A percentile compares a stretch with the other conserved stretches of the same genome.
Evolutionary conservation across 2,329 filamentous ascomycete species (phyloP).

Genomic region (Fusarium equiseti): DNA sequence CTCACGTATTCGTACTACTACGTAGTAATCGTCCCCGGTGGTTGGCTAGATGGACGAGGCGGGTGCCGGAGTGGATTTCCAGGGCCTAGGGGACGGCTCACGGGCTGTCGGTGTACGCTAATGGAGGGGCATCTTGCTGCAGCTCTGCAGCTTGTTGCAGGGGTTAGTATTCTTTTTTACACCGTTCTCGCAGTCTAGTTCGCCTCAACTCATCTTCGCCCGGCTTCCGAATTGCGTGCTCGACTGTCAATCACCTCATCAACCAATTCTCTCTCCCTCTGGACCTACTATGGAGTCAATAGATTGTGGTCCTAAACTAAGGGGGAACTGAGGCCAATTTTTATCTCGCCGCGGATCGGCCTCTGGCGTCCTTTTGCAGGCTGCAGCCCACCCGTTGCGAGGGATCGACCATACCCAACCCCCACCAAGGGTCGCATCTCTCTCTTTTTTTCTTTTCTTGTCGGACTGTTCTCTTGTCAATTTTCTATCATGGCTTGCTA

Average conservation of each 20-base stretch:
- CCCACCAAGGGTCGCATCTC: conserved; percentile 18
- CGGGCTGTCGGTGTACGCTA: conserved; percentile 48
- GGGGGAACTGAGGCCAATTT: conserved; percentile 27
- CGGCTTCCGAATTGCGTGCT: conserved; percentile 49
- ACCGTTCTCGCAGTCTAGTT: conserved; percentile 42
- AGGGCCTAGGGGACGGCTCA: conserved; percentile 35
- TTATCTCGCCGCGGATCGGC: conserved; percentile 40
- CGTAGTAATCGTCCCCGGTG: conserved; percentile 34
- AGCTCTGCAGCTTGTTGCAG: conserved; percentile 35
- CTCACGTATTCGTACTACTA: conserved; percentile 47
- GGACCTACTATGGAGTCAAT: conserved; percentile 30
- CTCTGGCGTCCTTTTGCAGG: conserved; percentile 19
- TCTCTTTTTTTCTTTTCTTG: not conserved
- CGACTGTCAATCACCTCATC: conserved; percentile 40
- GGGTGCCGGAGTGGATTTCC: conserved; percentile 46
- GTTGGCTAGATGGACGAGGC: conserved; percentile 38
- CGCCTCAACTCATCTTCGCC: conserved; percentile 29
- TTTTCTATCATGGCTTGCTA: conserved; percentile 19
- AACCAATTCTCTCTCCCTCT: conserved; percentile 24
- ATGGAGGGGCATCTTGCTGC: conserved; percentile 42
- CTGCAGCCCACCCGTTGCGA: conserved; percentile 20
- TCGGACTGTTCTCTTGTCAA: conserved; percentile 6
- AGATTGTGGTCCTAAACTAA: conserved; percentile 3
- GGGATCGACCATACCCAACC: conserved; percentile 24
- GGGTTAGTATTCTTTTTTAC: conserved; percentile 17